Base-by-base conservation (phyloP, 2,329 filamentous ascomycete species). In the Hypoxylon sp. region DNA sequence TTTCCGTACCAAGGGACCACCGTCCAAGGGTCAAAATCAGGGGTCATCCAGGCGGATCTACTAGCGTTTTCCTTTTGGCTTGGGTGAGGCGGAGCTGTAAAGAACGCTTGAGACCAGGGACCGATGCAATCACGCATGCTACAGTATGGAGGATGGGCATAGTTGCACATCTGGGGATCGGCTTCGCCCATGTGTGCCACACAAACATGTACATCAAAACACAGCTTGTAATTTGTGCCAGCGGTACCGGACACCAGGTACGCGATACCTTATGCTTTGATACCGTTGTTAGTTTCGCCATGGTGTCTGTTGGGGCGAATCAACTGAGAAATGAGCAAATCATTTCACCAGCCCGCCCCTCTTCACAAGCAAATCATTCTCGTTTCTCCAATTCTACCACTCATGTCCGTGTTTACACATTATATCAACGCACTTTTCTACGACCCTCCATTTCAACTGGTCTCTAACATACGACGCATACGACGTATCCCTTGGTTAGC, bases 11-110 rank as follows among this genome's bases (percentile, higher is more conserved):
- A 66, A 53, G 53, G 42, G 26, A 11, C 10, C 46, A 42, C 52
- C 22, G 26, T 31, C 24, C 54, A 54, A 61, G 59, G 55, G 52
- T 59, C 13, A 24, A 63, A 57, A 19, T 46, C 57, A 69, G 61
- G 66, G 66, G 55, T 69, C 59, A 67, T 71, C 69, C 59, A 71
- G 59, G 63, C 69, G 69, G 69, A 71, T 71, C 63, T 69, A 62
- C 52, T 64, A 58, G 52, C 33, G 58, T 62, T 64, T 65, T 55
- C 51, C 46, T 48, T 64, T 69, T 67, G 29, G 61, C 50, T 59
- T 54, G 61, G 59, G 51, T 39, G 66, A 69, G 69, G 69, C 69
- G 63, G 47, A 64, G 69, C 57, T 65, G 60, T 57, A 52, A 53
- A 63, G 44, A 37, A 26, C 33, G 33, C 51, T 52, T 24, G 44